Conservation (phyloP, 2,329 filamentous ascomycete species). For the Aspergillus viridinutans region DNA sequence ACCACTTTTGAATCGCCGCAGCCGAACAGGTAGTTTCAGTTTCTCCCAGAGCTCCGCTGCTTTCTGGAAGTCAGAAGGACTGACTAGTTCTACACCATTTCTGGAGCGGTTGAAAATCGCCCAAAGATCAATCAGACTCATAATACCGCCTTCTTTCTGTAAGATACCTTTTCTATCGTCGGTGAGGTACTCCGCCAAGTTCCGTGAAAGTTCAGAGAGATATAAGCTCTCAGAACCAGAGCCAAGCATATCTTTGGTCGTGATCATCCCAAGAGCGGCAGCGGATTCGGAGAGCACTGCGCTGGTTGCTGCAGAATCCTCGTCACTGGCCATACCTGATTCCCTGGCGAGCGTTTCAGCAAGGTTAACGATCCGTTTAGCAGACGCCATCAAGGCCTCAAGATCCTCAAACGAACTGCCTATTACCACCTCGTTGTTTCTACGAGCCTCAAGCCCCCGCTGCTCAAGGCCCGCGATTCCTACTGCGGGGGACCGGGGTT, state of each 20-base stretch:
- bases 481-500: constrained; percentile 55
- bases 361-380: constrained; percentile 90
- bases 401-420: constrained; percentile 93
- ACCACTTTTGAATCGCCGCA: constrained; percentile 86
- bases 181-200: constrained; percentile 82
- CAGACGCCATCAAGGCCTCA: constrained; percentile 93
- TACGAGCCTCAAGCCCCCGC: constrained; percentile 74
- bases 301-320: constrained; percentile 65
- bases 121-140: constrained; percentile 87
- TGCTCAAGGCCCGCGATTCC: constrained; percentile 92
- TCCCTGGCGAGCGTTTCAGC: constrained; percentile 82
- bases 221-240: constrained; percentile 81
- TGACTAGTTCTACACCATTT: constrained; percentile 90
- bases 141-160: constrained; percentile 76
- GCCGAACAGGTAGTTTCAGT: constrained; percentile 76
- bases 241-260: constrained; percentile 88
- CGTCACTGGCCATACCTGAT: constrained; percentile 53
- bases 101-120: constrained; percentile 90
- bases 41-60: constrained; percentile 85
- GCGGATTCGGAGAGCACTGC: constrained; percentile 75
- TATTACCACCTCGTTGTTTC: constrained; percentile 90
- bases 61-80: constrained; percentile 85
- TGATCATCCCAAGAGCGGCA: constrained; percentile 80
- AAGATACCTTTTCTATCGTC: constrained; percentile 78
- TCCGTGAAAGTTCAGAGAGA: constrained; percentile 77